A percentile compares a stretch with the other conserved stretches of the same genome.
Conservation (phyloP, 768 basidiomycete species). For the Termitomyces sp. region DNA sequence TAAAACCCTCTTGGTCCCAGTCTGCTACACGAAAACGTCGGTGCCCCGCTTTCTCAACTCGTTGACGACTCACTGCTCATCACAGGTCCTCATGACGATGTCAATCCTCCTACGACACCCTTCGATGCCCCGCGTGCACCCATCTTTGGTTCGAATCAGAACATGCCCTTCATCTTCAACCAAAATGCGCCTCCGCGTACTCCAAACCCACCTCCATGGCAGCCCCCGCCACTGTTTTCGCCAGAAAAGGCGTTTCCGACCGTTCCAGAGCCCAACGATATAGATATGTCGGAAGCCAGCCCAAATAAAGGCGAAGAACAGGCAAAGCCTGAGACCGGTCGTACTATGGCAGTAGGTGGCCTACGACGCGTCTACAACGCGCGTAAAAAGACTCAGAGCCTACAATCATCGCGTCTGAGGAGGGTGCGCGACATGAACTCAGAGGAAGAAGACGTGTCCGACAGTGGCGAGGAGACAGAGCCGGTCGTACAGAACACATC, state of each 20-base stretch:
- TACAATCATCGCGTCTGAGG: conserved; percentile 11
- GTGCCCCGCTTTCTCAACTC: conserved; percentile 17
- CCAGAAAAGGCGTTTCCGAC: conserved; percentile 56
- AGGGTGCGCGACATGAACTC: conserved; percentile 25
- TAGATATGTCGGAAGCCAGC: conserved; percentile 74
- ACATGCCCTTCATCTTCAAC: conserved; percentile 70
- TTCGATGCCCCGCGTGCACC: conserved; percentile 34
- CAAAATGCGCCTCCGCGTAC: conserved; percentile 34
- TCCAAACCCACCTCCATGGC: conserved; percentile 58
- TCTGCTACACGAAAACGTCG: conserved; percentile 58
- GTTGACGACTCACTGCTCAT: conserved; percentile 1
- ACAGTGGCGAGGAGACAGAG: conserved; percentile 43
- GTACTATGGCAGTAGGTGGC: conserved; percentile 59
- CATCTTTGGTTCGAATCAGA: conserved; percentile 59
- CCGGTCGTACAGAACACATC: conserved; percentile 47
- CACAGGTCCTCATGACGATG: conserved; percentile 35
- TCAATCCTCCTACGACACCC: conserved; percentile 40
- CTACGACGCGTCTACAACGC: conserved; percentile 61
- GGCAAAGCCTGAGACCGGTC: conserved; percentile 28
- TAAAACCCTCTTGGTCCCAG: conserved; percentile 56
- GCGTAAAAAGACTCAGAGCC: conserved; percentile 43
- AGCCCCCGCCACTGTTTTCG: conserved; percentile 57
- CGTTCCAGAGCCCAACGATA: conserved; percentile 51
- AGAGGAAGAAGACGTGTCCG: conserved; percentile 37
- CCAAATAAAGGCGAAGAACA: conserved; percentile 46